Conservation (phyloP, 2,329 filamentous ascomycete genomes). For the Apiospora phragmitis region DNA sequence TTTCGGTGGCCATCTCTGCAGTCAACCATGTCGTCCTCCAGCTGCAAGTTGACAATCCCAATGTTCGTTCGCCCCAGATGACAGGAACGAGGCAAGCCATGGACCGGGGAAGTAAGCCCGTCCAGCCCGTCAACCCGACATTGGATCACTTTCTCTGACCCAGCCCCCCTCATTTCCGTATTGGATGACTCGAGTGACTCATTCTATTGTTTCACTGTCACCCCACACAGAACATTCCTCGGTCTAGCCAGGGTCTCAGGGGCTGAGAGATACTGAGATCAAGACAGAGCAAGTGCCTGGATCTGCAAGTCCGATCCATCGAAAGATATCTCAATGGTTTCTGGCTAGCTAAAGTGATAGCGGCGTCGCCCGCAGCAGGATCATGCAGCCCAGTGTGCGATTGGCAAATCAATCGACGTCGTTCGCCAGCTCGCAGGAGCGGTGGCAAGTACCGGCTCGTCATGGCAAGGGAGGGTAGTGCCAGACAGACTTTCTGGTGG, state of each 20-base stretch:
- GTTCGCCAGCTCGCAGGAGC: background rate
- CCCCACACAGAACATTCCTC: background rate
- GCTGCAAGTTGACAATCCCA: background rate
- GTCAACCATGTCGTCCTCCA: background rate
- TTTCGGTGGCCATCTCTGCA: background rate
- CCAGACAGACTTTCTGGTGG: background rate
- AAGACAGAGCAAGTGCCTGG: background rate
- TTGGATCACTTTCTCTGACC: background rate
- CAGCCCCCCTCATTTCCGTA: background rate
- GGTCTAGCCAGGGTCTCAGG: background rate
- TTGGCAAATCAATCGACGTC: conserved; percentile 9
- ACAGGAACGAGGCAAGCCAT: conserved; percentile 1
- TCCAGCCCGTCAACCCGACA: background rate
- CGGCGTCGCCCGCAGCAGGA: conserved; percentile 1
- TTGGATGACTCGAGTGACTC: conserved; percentile 20
- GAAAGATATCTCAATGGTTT: background rate
- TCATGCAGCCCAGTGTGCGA: background rate
- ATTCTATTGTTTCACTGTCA: conserved; percentile 18
- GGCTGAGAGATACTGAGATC: background rate
- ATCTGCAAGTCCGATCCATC: background rate
- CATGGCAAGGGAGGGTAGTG: background rate
- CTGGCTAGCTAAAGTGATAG: background rate
- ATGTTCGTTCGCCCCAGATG: background rate
- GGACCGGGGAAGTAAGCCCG: background rate
- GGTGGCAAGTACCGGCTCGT: background rate